Conservation (phyloP, 345 rosid genomes). For the Erysimum cheiranthoides region DNA sequence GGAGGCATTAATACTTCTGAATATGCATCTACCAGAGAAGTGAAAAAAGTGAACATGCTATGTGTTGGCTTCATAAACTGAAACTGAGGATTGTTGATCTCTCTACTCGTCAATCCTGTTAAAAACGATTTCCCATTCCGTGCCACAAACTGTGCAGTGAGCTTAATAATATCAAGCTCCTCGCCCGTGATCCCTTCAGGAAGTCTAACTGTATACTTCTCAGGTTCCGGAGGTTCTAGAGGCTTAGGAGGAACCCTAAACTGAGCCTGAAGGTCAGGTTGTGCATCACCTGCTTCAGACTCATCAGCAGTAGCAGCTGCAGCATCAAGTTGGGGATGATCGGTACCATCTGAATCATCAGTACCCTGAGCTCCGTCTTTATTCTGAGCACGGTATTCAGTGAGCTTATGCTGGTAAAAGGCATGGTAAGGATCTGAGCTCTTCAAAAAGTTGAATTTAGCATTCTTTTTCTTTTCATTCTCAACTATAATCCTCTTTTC, state of each 20-base stretch:
- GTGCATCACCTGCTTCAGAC: constrained; percentile 45
- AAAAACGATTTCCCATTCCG: constrained; percentile 81
- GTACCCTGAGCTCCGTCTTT: constrained; percentile 51
- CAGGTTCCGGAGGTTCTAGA: constrained; percentile 78
- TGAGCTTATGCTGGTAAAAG: constrained; percentile 71
- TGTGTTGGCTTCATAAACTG: constrained; percentile 91
- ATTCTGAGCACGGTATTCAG: constrained; percentile 71
- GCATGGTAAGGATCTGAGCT: constrained; percentile 78
- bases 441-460: constrained; percentile 75
- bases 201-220: constrained; percentile 75
- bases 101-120: constrained; percentile 72
- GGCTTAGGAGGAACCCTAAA: constrained; percentile 68
- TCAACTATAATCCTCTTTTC: constrained; percentile 73
- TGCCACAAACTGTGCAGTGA: constrained; percentile 87
- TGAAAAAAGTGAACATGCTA: constrained; percentile 81
- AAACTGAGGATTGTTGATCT: constrained; percentile 76
- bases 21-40: constrained; percentile 78
- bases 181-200: constrained; percentile 84
- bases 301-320: constrained; percentile 48
- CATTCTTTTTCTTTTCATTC: constrained; percentile 70
- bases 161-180: constrained; percentile 84
- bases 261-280: constrained; percentile 67
- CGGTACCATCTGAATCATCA: constrained; percentile 51
- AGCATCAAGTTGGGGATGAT: constrained; percentile 46
- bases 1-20: constrained; percentile 86